Conservation (phyloP, 202 grass and related monocot genomes). For the Cymbopogon flexuosus region DNA sequence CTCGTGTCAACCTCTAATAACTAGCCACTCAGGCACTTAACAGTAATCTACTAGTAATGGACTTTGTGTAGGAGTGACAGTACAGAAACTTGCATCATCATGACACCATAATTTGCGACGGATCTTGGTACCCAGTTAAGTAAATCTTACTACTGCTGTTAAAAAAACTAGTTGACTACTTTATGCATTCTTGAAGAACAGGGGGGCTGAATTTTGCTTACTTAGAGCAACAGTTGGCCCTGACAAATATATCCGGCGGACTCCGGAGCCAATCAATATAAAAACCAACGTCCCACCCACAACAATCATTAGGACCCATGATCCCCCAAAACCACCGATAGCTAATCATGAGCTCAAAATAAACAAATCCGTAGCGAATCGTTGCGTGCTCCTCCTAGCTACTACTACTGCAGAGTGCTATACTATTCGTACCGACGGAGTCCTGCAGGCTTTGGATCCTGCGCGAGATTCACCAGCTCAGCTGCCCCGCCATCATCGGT, state of each 20-base stretch:
- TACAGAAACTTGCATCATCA: not conserved
- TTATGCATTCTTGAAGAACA: not conserved
- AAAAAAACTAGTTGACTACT: not conserved
- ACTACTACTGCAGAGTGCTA: too few relatives aligned
- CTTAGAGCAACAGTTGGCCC: not conserved
- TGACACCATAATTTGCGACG: not conserved
- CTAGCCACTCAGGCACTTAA: not conserved
- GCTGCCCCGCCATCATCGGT: not conserved
- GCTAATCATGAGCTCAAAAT: not conserved
- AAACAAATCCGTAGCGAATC: not conserved
- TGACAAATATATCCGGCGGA: not conserved
- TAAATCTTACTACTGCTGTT: not conserved
- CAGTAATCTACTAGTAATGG: not conserved
- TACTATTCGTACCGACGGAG: not conserved
- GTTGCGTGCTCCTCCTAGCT: not conserved
- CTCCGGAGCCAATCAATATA: not conserved
- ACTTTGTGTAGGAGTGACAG: not conserved
- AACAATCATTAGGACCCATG: constrained; percentile 32
- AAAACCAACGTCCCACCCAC: not conserved
- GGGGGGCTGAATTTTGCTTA: not conserved
- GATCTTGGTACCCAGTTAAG: not conserved
- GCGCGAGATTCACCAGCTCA: not conserved
- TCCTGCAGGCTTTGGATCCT: not conserved
- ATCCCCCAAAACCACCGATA: not conserved
- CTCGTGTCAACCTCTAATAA: not conserved